These are phyloP conservation scores for Penicillium sp. DNA, from an alignment of 2,329 filamentous ascomycete genomes.

Conservation along the genomic window DNA sequence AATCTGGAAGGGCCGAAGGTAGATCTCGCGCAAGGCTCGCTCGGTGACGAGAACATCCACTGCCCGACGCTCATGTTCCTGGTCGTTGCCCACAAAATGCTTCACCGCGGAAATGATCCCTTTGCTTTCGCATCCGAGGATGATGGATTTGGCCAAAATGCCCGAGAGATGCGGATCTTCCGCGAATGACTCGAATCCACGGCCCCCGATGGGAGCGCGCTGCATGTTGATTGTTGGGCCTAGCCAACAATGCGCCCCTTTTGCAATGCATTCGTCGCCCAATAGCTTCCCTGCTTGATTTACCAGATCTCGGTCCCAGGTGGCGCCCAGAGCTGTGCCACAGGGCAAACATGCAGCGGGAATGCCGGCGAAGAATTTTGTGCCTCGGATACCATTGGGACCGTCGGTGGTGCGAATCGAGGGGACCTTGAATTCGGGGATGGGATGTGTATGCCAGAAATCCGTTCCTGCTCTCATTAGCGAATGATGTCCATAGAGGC, in stretches of 20 bases:
- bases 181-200: conserved; percentile 28
- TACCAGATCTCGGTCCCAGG: conserved; percentile 55
- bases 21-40: conserved; percentile 55
- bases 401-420: conserved; percentile 65
- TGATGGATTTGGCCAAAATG: conserved; percentile 29
- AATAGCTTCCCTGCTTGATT: conserved; percentile 60
- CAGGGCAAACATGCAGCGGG: conserved; percentile 60
- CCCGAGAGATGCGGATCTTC: conserved; percentile 28
- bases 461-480: conserved; percentile 52
- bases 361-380: conserved; percentile 63
- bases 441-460: conserved; percentile 65
- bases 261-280: conserved; percentile 60
- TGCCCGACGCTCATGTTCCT: conserved; percentile 32
- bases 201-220: conserved; percentile 46
- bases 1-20: conserved; percentile 58
- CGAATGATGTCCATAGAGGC: not conserved
- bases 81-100: conserved; percentile 44
- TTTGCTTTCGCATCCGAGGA: conserved; percentile 64
- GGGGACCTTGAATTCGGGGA: conserved; percentile 60
- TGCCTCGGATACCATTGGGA: conserved; percentile 66
- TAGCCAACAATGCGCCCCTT: conserved; percentile 57
- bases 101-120: conserved; percentile 71
- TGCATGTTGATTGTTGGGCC: conserved; percentile 64
- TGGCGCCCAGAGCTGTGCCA: conserved; percentile 56
- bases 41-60: conserved; percentile 37